Conservation (phyloP, 495 filamentous ascomycete genomes). For the Pyrenula massariospora region DNA sequence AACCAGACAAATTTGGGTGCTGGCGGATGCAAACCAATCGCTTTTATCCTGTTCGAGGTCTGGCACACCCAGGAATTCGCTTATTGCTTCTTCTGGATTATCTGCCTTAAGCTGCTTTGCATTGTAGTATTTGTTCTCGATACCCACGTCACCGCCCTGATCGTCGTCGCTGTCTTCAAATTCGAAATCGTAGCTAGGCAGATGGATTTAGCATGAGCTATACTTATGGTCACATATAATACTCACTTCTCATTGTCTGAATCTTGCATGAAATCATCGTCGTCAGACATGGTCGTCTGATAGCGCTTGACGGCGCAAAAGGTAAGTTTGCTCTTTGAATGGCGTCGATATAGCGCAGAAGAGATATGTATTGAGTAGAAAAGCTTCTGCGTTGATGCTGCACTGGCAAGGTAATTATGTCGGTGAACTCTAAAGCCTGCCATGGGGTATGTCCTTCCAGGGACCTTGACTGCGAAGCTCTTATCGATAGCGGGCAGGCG, state of each 20-base stretch:
- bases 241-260: conserved; percentile 73
- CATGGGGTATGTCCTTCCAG: too few species aligned
- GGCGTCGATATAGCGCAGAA: too few species aligned
- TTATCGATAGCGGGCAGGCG: too few species aligned
- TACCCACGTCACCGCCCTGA: conserved; percentile 76
- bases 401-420: too few species aligned
- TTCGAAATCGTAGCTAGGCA: conserved; percentile 79
- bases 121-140: conserved; percentile 99
- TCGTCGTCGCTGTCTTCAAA: conserved; percentile 90
- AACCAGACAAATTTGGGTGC: not conserved
- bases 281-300: conserved; percentile 92
- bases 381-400: too few species aligned
- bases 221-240: too few species aligned
- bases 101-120: conserved; percentile 90
- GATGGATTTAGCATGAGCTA: conserved; percentile 11
- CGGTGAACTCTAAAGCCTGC: too few species aligned
- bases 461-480: too few species aligned
- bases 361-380: too few species aligned
- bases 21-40: conserved; percentile 53
- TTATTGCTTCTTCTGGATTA: conserved; percentile 78
- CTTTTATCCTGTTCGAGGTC: conserved; percentile 79
- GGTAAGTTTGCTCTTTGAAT: too few species aligned
- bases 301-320: too few species aligned
- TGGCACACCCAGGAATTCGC: conserved; percentile 81
- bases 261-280: conserved; percentile 97